Conservation (phyloP, 129 eudicot species). For the Apium graveolens region DNA sequence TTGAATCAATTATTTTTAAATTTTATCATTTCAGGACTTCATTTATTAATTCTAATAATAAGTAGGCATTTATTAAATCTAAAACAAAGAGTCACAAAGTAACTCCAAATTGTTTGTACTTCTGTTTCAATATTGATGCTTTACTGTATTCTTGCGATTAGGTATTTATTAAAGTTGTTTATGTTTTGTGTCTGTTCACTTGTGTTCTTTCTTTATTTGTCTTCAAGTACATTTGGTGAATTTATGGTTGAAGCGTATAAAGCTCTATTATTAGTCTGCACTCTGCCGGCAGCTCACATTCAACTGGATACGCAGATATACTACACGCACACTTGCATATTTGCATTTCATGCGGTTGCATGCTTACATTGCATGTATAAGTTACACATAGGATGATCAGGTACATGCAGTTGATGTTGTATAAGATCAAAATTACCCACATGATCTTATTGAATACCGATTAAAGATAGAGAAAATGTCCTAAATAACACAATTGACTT, state of each 20-base stretch:
- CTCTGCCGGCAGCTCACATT: background rate
- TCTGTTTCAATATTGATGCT: background rate
- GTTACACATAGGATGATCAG: no score
- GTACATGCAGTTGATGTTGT: no score
- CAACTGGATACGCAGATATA: background rate
- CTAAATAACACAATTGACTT: no score
- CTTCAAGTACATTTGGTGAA: background rate
- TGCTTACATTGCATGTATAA: no score
- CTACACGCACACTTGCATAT: no score
- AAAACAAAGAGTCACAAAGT: background rate
- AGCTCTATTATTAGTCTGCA: background rate
- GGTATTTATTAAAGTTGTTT: background rate
- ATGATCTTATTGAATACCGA: no score
- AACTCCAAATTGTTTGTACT: background rate
- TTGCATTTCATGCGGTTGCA: no score
- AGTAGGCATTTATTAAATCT: background rate
- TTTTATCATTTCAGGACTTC: background rate
- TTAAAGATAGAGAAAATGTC: no score
- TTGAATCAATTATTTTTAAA: background rate
- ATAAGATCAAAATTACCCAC: no score
- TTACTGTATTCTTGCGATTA: background rate
- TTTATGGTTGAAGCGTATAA: background rate
- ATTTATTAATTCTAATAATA: background rate
- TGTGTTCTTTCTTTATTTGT: background rate
- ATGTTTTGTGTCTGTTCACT: background rate